Evolutionary conservation across 352 stramenopile species (phyloP).

Genomic region (Globisporangium orthogonon): DNA sequence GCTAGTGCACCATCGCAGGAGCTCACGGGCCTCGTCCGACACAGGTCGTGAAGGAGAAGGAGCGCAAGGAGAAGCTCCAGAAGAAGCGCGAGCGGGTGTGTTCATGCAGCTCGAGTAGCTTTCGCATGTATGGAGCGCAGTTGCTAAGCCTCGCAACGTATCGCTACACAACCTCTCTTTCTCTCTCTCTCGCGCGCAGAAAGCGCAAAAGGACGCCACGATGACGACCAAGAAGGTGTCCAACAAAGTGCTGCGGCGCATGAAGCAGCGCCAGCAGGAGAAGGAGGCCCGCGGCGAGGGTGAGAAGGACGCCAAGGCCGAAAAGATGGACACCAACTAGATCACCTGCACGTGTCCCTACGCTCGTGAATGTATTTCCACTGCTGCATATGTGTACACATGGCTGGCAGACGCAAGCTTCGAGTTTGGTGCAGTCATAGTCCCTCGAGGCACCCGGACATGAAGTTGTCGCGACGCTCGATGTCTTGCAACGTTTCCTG

Average conservation of each 20-base stretch:
- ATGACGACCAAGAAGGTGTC: constrained; percentile 62
- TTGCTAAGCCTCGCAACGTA: not conserved
- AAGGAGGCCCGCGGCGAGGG: constrained; percentile 41
- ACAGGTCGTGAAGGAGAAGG: constrained; percentile 40
- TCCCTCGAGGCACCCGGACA: constrained; percentile 62
- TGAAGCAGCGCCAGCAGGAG: constrained; percentile 50
- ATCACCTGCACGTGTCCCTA: not conserved
- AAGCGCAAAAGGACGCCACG: constrained; percentile 55
- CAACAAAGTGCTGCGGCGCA: constrained; percentile 62
- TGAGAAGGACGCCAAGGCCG: constrained; percentile 21
- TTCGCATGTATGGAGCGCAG: not conserved
- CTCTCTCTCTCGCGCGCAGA: constrained; percentile 12
- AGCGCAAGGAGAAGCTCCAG: constrained; percentile 62
- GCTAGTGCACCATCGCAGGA: not conserved
- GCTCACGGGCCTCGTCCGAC: not conserved
- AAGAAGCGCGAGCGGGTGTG: constrained; percentile 66
- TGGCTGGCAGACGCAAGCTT: too few species aligned
- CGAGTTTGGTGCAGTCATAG: constrained; percentile 18
- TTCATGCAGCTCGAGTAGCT: not conserved
- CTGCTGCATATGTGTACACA: not conserved
- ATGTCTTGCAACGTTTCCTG: constrained; percentile 72
- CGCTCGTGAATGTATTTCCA: not conserved
- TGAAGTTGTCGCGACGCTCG: constrained; percentile 50
- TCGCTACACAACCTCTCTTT: not conserved
- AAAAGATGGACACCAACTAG: constrained; percentile 57